Evolutionary conservation across 306 rosid genomes (phyloP).

Genomic region (Mimosa bimucronata): DNA sequence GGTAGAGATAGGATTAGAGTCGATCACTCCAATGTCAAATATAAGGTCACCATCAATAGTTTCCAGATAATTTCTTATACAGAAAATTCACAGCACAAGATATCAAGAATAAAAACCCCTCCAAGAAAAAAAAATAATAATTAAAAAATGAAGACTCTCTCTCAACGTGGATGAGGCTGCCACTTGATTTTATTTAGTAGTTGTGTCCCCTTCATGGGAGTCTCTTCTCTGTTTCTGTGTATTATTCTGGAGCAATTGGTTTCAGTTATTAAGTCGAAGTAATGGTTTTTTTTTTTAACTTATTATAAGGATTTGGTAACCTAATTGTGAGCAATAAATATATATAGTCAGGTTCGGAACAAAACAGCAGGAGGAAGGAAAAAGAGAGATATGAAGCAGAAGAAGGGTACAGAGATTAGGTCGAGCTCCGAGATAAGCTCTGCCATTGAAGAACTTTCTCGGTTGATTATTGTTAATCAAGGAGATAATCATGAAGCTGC

Average conservation of each 20-base stretch:
- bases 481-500: slow-evolving; percentile 43
- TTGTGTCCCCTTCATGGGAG: not conserved
- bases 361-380: not conserved
- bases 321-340: not conserved
- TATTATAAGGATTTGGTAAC: not conserved
- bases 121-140: not conserved
- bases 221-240: not conserved
- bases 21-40: slow-evolving; percentile 56
- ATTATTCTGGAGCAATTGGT: slow-evolving; percentile 28
- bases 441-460: slow-evolving; percentile 71
- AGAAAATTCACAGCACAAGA: slow-evolving; percentile 23
- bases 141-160: not conserved
- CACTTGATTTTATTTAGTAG: not conserved
- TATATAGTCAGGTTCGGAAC: not conserved
- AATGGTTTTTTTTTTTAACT: slow-evolving; percentile 8
- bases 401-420: slow-evolving; percentile 56
- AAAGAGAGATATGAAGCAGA: slow-evolving; percentile 49
- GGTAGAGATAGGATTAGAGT: slow-evolving; percentile 19
- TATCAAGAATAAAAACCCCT: not conserved
- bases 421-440: slow-evolving; percentile 67
- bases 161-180: not conserved
- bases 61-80: slow-evolving; percentile 3
- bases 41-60: slow-evolving; percentile 53
- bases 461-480: slow-evolving; percentile 48
- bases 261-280: slow-evolving; percentile 35